Base-by-base conservation (phyloP, 257 asterid species). In the Galeopsis tetrahit region DNA sequence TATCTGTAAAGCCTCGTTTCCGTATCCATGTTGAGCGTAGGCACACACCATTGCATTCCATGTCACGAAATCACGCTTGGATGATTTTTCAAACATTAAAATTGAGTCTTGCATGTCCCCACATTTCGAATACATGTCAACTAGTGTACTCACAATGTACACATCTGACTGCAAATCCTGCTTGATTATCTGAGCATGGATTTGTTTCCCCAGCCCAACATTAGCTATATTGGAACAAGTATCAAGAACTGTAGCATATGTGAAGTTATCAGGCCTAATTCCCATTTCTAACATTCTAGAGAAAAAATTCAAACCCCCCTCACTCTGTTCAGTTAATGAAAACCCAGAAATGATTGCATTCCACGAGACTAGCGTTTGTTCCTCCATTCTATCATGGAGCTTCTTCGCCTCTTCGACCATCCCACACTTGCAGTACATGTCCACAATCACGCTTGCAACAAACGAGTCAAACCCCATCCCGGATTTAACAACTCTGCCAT, bases 111-210 rank as follows among this genome's bases (percentile, higher is more conserved):
- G 79, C 92, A 91, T 63, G 85, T 83, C 79, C 68, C 97, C 98
- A 52, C 98, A 90, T 65, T 93, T 93, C 0, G 98, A 91, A 57
- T 93, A 93, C 98, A 93, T 93, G 83, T 93, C 98, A 36, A 93
- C 98, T 36, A 93, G 85, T 33, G 98, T 93, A 66, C 98, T 93
- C 17, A 83, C 75, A 40, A 93, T 88, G 70, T 85, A 93, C 55
- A 78, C 93, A 55, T 91, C 98, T 9, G 85, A 74, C 66, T 77
- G 89, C 85, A 91, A 62, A 61, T 93, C 97, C 71, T 88, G 90
- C 86, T 93, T 93, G 83, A 91, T 85, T 62, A 84, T 84, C 69
- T 93, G 98, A 31, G 94, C 96, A 64, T 93, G 98, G 70, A 93
- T 85, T 81, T 93, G 98, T 87, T 82, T 86, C 70, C 98, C 97